These are phyloP conservation scores for Quercus suber DNA, from an alignment of 306 rosid genomes.

Conservation along the genomic window DNA sequence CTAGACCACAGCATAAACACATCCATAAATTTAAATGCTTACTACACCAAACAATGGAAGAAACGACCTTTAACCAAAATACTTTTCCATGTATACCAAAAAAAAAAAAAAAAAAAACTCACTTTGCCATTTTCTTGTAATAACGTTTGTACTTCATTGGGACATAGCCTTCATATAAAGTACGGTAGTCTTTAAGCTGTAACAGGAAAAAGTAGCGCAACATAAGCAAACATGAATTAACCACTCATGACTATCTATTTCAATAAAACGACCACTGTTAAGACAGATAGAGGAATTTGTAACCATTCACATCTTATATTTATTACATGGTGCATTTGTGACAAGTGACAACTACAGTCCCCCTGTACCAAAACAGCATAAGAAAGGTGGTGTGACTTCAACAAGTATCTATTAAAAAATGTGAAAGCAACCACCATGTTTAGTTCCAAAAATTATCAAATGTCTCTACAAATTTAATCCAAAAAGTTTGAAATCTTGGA, in stretches of 20 bases:
- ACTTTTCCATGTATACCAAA: constrained; percentile 53
- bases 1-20: constrained; percentile 1
- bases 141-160: constrained; percentile 93
- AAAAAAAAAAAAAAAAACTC: constrained; percentile 3
- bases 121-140: constrained; percentile 86
- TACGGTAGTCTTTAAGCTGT: constrained; percentile 71
- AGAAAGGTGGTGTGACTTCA: not conserved
- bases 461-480: not conserved
- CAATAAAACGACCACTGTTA: not conserved
- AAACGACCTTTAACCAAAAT: constrained; percentile 27
- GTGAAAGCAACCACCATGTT: not conserved
- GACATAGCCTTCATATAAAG: constrained; percentile 79
- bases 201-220: constrained; percentile 29
- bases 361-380: not conserved
- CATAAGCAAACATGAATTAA: constrained; percentile 34
- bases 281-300: not conserved
- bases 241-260: not conserved
- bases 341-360: not conserved
- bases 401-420: not conserved
- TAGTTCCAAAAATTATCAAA: not conserved
- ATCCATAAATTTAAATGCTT: constrained; percentile 8
- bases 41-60: constrained; percentile 15
- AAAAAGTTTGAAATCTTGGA: not conserved
- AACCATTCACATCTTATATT: not conserved
- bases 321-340: not conserved